A percentile compares a stretch with the other conserved stretches of the same genome.
These are phyloP conservation scores for Candida sanyaensis DNA, from an alignment of 1,139 yeast genomes.

Conservation along the genomic window DNA sequence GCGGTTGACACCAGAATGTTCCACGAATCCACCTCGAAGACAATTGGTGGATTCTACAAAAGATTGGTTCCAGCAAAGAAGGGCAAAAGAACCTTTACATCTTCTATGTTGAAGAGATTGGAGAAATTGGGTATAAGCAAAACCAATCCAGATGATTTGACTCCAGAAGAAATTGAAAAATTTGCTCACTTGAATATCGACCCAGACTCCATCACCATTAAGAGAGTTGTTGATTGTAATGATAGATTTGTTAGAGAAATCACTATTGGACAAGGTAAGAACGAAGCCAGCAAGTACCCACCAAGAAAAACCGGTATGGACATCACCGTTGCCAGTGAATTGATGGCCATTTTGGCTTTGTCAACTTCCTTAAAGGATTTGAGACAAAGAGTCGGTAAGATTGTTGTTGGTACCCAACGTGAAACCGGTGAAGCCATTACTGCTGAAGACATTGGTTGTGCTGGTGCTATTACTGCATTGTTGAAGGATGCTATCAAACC, in stretches of 20 bases:
- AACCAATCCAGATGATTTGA: conserved; percentile 80
- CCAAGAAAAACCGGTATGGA: conserved; percentile 93
- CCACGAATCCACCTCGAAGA: conserved; percentile 87
- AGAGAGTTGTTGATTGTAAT: conserved; percentile 94
- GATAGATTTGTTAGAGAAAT: conserved; percentile 92
- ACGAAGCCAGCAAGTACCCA: conserved; percentile 87
- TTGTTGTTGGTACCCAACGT: conserved; percentile 81
- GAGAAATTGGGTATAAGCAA: conserved; percentile 78
- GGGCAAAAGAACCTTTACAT: conserved; percentile 77
- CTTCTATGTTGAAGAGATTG: conserved; percentile 77
- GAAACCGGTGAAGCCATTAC: conserved; percentile 86
- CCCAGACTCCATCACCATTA: conserved; percentile 93
- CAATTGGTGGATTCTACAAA: conserved; percentile 78
- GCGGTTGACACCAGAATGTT: conserved; percentile 99
- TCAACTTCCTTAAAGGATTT: conserved; percentile 79
- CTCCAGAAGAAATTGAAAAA: conserved; percentile 70
- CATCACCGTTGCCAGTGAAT: conserved; percentile 95
- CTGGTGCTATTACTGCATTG: conserved; percentile 95
- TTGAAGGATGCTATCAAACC: conserved; percentile 98
- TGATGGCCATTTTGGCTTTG: conserved; percentile 97
- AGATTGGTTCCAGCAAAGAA: conserved; percentile 87
- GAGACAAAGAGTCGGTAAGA: conserved; percentile 87
- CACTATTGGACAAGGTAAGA: conserved; percentile 78
- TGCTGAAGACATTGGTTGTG: conserved; percentile 95
- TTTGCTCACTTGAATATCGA: conserved; percentile 91